These are phyloP conservation scores for Pilobolus umbonatus DNA, from an alignment of 192 early-diverging fungal species.

Conservation along the genomic window DNA sequence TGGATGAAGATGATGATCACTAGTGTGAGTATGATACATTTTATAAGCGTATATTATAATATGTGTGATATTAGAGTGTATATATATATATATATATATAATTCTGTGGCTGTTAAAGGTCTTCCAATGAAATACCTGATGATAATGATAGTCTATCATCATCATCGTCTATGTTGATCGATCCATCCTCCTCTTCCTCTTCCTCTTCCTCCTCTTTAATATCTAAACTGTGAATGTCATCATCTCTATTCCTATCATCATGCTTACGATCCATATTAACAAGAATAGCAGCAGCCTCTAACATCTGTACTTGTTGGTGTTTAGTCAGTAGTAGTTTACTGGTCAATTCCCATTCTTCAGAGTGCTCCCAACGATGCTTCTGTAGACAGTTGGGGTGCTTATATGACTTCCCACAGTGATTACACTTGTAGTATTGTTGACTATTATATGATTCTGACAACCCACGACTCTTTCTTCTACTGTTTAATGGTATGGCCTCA, in stretches of 20 bases:
- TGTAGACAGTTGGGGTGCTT: conserved; percentile 57
- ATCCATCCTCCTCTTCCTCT: conserved; percentile 1
- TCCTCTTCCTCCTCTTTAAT: neutral
- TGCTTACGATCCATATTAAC: conserved; percentile 41
- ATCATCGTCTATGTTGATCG: conserved; percentile 6
- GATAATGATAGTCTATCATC: conserved; percentile 4
- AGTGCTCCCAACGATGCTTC: conserved; percentile 69
- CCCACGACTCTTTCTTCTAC: neutral
- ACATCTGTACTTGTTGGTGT: conserved; percentile 62
- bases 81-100: too few species aligned
- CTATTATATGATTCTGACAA: conserved; percentile 7
- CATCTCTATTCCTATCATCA: neutral
- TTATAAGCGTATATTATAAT: too few species aligned
- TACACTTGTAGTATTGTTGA: conserved; percentile 37
- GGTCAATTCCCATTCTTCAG: conserved; percentile 55
- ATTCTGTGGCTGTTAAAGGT: conserved; percentile 13
- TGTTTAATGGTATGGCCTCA: neutral
- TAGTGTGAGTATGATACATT: too few species aligned
- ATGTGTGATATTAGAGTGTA: too few species aligned
- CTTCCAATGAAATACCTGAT: conserved; percentile 4
- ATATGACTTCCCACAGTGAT: conserved; percentile 58
- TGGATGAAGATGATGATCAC: too few species aligned
- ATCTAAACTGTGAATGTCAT: neutral
- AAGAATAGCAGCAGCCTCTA: conserved; percentile 62
- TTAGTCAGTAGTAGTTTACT: conserved; percentile 54